A percentile compares a stretch with the other conserved stretches of the same genome.
These are phyloP conservation scores for Russula vinacea DNA, from an alignment of 768 basidiomycete genomes.

Conservation along the genomic window DNA sequence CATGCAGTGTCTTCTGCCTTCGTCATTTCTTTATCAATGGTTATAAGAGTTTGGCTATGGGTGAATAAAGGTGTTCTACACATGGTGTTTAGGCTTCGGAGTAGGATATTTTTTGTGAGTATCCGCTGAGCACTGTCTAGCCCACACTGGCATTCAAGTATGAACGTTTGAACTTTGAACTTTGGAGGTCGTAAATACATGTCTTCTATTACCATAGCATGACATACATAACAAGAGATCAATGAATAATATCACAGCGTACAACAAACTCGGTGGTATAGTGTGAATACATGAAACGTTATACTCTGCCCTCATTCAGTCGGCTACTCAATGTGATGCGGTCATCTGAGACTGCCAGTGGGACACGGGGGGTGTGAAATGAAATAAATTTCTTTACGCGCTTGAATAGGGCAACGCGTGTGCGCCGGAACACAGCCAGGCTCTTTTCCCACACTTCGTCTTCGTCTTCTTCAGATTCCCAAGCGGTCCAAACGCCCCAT, in stretches of 20 bases:
- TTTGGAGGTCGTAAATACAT: too few relatives aligned
- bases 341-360: not conserved
- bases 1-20: too few relatives aligned
- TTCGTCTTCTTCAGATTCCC: not conserved
- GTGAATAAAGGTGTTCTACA: too few relatives aligned
- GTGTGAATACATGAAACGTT: not conserved
- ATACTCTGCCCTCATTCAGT: not conserved
- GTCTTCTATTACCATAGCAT: too few relatives aligned
- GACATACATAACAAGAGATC: not conserved
- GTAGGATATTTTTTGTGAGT: too few relatives aligned
- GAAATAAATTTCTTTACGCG: not conserved
- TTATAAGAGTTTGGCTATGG: too few relatives aligned
- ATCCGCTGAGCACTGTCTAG: not conserved
- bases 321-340: not conserved
- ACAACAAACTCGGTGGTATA: not conserved
- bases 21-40: too few relatives aligned
- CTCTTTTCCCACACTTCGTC: not conserved
- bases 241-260: not conserved
- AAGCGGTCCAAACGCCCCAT: slow-evolving; percentile 10
- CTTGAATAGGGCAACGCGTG: not conserved
- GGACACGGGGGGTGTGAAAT: not conserved
- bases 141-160: too few relatives aligned
- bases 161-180: too few relatives aligned
- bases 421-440: not conserved
- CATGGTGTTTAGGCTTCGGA: too few relatives aligned